Evolutionary conservation across 1,284 basidiomycete species (phyloP), one percentile per base, ranked within the genome.

Genomic region (Sporisorium sorghi): DNA sequence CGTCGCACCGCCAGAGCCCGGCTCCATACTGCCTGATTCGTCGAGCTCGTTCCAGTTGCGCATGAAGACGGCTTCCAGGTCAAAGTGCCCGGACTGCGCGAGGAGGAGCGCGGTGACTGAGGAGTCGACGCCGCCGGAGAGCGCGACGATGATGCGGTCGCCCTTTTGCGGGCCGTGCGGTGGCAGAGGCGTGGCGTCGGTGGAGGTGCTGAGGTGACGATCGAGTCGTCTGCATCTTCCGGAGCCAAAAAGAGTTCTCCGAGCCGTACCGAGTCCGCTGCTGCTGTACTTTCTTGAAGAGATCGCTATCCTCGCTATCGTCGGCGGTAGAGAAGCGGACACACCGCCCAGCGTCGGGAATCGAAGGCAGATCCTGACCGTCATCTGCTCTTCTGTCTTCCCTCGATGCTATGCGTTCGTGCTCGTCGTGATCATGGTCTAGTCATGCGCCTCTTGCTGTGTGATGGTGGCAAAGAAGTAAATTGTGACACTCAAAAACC

Each of bases 61-160:
- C 96, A 97, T 97, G 85, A 91, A 98, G 0, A 97, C 88, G 2
- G 93, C 94, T 1, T 49, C 58, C 89, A 92, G 17, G 94, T 88
- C 88, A 7, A 94, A 92, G 33, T 37, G 47, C n/a, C n/a, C n/a
- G 3, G 63, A 67, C 9, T 66, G 67, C 0, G 77, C 63, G 11
- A 82, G 73, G 8, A 83, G 75, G 15, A 70, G 66, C 0, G 82
- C 81, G 12, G 69, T 73, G 12, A 83, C 81, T 12, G 73, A 93
- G 1, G 94, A 97, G 85, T 98, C 95, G 5, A 98, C 95, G 0
- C 96, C 96, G 37, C 96, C 96, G 0, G 93, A 97, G 91, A 97
- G 94, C 30, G 92, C 94, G 2, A 97, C 89, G 0, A 93, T 89
- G 48, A 97, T 93, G 5, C 43, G 54, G n/a, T 76, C 73, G 24